Percentiles rank a stretch among this genome's conserved stretches.
Conservation (phyloP, 208 protist genomes). For the Leishmania lainsoni region DNA sequence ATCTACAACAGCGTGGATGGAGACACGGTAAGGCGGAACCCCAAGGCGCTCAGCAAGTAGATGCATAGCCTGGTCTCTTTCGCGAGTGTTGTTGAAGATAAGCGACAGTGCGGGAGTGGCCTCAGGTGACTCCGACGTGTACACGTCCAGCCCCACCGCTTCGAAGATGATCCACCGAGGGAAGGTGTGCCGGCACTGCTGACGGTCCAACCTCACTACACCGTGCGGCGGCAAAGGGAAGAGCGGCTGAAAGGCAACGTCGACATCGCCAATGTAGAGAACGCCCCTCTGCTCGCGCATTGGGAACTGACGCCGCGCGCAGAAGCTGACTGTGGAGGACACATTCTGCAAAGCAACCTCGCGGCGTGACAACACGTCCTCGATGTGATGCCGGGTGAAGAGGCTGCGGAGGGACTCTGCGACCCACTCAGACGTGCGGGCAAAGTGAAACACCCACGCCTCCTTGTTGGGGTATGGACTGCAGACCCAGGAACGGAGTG, state of each 20-base stretch:
- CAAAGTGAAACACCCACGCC: conserved; percentile 13
- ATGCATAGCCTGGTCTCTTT: conserved; percentile 30
- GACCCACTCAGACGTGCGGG: conserved; percentile 13
- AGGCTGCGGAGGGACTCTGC: conserved; percentile 27
- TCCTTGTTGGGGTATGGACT: conserved; percentile 12
- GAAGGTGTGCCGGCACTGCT: conserved; percentile 33
- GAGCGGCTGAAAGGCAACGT: conserved; percentile 40
- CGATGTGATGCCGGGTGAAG: conserved; percentile 15
- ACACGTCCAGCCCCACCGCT: conserved; percentile 50
- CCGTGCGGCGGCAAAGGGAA: conserved; percentile 23
- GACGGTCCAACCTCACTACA: conserved; percentile 2
- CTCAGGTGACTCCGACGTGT: conserved; percentile 15
- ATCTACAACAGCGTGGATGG: conserved; percentile 14
- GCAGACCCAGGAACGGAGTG: conserved; percentile 14
- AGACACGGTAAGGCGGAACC: conserved; percentile 22
- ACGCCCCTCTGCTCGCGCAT: conserved; percentile 57
- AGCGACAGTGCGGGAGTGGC: conserved; percentile 37
- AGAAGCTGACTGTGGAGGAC: conserved; percentile 30
- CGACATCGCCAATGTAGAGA: conserved; percentile 22
- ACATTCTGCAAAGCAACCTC: conserved; percentile 23
- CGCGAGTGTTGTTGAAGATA: conserved; percentile 25
- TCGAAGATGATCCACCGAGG: conserved; percentile 42
- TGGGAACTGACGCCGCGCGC: conserved; percentile 37
- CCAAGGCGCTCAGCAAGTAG: conserved; percentile 22
- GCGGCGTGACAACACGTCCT: conserved; percentile 19